Evolutionary conservation across 139 green algal genomes (phyloP), one percentile per base, ranked within the genome.

Genomic region (Chlorella ohadii): DNA sequence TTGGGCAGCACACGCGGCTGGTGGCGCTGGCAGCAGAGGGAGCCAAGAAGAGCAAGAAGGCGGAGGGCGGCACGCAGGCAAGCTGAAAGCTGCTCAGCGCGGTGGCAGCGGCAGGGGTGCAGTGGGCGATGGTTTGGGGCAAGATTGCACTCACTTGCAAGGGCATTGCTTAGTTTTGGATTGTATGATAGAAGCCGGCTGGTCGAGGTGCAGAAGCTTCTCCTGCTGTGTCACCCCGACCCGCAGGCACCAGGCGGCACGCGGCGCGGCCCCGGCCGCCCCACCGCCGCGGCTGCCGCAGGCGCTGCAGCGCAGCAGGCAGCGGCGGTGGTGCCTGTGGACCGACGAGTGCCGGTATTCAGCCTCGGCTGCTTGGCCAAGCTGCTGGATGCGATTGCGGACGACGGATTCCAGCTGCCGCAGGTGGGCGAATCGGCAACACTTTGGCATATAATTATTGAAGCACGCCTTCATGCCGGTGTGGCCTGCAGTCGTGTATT

Each of bases 1-100:
- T 87, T 38, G 55, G 59, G 34, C 83, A 93, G 71, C 89, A 92
- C 72, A 64, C 64, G 27, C 72, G 85, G 12, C 57, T 93, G 36
- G 57, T 63, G 17, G 63, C 83, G 22, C 59, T 93, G 17, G 89
- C 74, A 33, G 12, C 70, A 7, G 89, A 77, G 11, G 51, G 51
- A 9, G 9, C 51, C 51, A 59, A 59, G 51, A 59, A 59, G 51
- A 59, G 51, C 51, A 59, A 59, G 15, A 59, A 22, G 51, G 44
- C 44, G 44, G 51, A 59, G 2, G 73, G 61, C 16, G 3, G 71
- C 6, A 68, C 82, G 28, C 82, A 86, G 67, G 74, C 66, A 12
- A 28, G 44, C 19, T 34, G 70, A 5, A 65, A 22, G 22, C 11
- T 55, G 6, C 44, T 6, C 11, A 11, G 11, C 7, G n/a, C n/a